Evolutionary conservation across 306 rosid species (phyloP).

Genomic region (Casuarina glauca): DNA sequence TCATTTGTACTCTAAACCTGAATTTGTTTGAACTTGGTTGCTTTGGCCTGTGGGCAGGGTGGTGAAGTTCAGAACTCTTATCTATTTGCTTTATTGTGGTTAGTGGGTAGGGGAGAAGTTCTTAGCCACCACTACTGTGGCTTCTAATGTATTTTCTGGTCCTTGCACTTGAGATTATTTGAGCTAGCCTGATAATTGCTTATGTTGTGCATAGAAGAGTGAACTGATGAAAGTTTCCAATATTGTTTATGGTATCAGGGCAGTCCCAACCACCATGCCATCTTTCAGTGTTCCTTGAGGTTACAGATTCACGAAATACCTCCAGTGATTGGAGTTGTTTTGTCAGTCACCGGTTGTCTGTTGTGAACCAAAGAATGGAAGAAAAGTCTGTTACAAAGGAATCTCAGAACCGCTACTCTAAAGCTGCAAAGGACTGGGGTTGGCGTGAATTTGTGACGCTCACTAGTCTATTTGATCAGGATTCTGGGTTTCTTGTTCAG

Average conservation of each 20-base stretch:
- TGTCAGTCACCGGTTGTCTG: conserved; percentile 94
- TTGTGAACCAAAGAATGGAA: conserved; percentile 88
- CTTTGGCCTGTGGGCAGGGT: neutral
- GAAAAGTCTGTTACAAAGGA: conserved; percentile 98
- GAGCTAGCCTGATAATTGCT: conserved; percentile 14
- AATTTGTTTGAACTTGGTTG: neutral
- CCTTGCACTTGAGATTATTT: conserved; percentile 29
- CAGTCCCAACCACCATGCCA: conserved; percentile 99
- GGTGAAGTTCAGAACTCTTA: neutral
- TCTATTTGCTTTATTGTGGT: neutral
- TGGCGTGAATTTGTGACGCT: conserved; percentile 99
- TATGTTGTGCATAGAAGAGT: conserved; percentile 23
- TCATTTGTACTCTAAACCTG: conserved; percentile 15
- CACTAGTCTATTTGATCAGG: conserved; percentile 98
- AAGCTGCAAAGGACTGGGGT: conserved; percentile 99
- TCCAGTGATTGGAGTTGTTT: conserved; percentile 99
- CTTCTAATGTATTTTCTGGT: conserved; percentile 25
- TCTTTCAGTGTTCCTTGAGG: conserved; percentile 99
- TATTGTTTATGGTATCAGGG: conserved; percentile 74
- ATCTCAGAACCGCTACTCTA: conserved; percentile 98
- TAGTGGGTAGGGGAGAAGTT: neutral
- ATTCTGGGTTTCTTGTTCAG: conserved; percentile 95
- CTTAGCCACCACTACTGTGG: conserved; percentile 29
- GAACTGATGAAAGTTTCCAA: conserved; percentile 46
- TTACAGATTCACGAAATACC: conserved; percentile 93